Base-by-base conservation (phyloP, 2,329 filamentous ascomycete species). In the Aspergillus texensis region DNA sequence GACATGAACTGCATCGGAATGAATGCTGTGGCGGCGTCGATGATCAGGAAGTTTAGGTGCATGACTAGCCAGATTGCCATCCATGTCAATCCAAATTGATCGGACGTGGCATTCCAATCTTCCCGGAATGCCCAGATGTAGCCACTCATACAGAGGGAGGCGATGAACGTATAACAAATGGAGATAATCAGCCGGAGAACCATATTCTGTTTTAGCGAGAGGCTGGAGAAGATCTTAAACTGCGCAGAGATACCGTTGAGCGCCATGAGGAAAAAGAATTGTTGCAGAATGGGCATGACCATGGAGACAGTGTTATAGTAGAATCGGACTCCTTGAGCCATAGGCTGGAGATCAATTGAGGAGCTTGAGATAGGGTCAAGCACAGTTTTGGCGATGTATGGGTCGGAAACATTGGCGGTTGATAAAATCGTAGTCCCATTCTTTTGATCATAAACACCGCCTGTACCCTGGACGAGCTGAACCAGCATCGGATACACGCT, bases 191-290 rank as follows among this genome's bases (percentile, higher is more conserved):
- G 68, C 16, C 81, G 79, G 26, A 79, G 65, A 9, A 77, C 57
- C 14, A 71, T 74, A 61, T 75, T 78, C 32, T 70, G 72, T 28
- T 52, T 62, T 3, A 75, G 68, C n/a, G 68, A 55, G 10, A 80
- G 56, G 19, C 67, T 57, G n/a, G 61, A 66, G 70, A 79, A 81
- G 24, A 82, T 67, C 8, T 77, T 72, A 65, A 78, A 79, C 50
- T 77, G 68, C 3, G 61, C 64, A 52, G 74, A 77, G 28, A 83
- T 71, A 19, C 79, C 80, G 67, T 84, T 83, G 63, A 83, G 67
- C 50, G 75, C 77, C 34, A 79, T 75, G 11, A 83, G 70, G 65
- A 79, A 83, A 74, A 83, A 83, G 72, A 84, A 83, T 64, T 83
- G 77, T 61, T 80, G 77, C 34, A 83, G 77, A 14, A 83, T 68